phyloP scores from a whole-genome alignment of 2,329 filamentous ascomycete species.

The Fusarium napiforme region DNA sequence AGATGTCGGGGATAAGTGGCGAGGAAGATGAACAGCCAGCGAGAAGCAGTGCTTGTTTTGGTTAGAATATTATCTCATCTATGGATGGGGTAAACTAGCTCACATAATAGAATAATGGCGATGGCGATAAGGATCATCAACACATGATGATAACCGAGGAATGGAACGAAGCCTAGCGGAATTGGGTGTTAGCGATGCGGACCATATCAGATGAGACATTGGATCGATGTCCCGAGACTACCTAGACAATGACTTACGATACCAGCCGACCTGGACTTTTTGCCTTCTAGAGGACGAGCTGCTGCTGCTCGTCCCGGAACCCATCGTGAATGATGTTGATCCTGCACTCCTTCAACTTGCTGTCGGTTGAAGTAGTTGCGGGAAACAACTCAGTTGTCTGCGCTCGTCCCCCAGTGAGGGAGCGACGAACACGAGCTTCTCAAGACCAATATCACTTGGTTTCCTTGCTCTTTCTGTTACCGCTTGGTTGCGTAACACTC shows the following conservation, averaged over 20 bases:
- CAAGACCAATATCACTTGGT: constrained; percentile 2
- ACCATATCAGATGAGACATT: constrained; percentile 26
- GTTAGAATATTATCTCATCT: constrained; percentile 10
- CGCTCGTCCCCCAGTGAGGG: constrained; percentile 42
- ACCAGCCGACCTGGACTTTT: constrained; percentile 61
- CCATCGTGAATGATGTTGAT: constrained; percentile 38
- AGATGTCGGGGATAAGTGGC: constrained; percentile 93
- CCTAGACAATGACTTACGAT: constrained; percentile 53
- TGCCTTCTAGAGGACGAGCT: constrained; percentile 46
- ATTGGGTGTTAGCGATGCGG: constrained; percentile 36
- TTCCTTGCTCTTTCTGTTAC: constrained; percentile 32
- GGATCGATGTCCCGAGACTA: constrained; percentile 8
- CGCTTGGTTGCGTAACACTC: constrained; percentile 9
- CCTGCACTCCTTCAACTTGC: constrained; percentile 28
- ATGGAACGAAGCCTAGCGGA: constrained; percentile 69
- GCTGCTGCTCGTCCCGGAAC: constrained; percentile 39
- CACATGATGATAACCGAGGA: constrained; percentile 82
- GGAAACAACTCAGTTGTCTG: constrained; percentile 27
- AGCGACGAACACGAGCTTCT: constrained; percentile 38
- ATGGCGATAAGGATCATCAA: constrained; percentile 97
- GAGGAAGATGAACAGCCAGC: constrained; percentile 98
- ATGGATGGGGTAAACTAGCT: constrained; percentile 52
- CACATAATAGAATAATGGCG: constrained; percentile 94
- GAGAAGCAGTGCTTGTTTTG: constrained; percentile 78
- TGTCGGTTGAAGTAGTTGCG: constrained; percentile 18